Base-by-base conservation (phyloP, 148 eudicot genomes). In the Camellia lanceoleosa region DNA sequence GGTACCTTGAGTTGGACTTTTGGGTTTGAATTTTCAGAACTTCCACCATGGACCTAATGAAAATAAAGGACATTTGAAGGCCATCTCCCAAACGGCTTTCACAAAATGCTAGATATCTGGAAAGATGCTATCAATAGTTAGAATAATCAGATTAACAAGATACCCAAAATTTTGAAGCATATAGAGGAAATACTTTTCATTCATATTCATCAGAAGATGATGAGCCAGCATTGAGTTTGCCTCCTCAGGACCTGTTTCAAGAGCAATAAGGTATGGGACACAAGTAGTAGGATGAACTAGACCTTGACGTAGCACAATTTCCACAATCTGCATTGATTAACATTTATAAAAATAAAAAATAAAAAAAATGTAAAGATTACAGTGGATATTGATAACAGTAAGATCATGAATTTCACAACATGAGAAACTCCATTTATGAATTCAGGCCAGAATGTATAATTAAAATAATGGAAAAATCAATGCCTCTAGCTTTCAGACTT, bases 11-110 rank as follows among this genome's bases (percentile, higher is more conserved):
- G 44, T 79, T 87, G 91, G 67, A 74, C 56, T 73, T 87, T 87
- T 30, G 77, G 76, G 81, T 81, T 84, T 46, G 76, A 52, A 68
- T 82, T 78, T 38, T 77, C 88, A 86, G 71, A 49, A 80, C 68
- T 77, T 65, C 69, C 88, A 75, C 74, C 88, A 91, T 87, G 84
- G 97, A 84, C 73, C 81, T 88, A 52, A 96, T 96, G 85, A 96
- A 96, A 78, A 75, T 82, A 88, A 92, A 96, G 80, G 99, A 93
- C 91, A 91, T 84, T 83, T 90, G 98, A 73, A 96, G 98, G 71
- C 99, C 99, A 87, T 96, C 99, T 14, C 97, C 99, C 62, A 96
- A 87, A n/a, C 99, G 99, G 79, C 93, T 96, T 79, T 96, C 97
- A 79, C 90, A 88, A 83, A 96, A 96, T 51, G 92, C 86, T 71